Evolutionary conservation across 306 rosid genomes (phyloP).

Genomic region (Cicer yamashitae): DNA sequence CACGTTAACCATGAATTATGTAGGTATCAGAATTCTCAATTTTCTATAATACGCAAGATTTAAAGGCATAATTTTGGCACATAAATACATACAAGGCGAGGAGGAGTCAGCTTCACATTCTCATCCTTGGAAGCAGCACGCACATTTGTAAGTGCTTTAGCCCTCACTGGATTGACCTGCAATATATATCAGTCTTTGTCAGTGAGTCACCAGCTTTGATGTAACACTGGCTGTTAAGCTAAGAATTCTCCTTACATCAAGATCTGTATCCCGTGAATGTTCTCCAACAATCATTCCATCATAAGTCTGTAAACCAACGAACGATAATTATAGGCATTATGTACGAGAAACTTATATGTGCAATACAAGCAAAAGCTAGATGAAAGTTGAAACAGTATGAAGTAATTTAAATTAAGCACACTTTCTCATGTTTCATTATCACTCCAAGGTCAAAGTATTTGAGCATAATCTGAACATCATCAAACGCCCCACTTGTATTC

Average conservation of each 20-base stretch:
- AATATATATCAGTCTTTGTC: conserved; percentile 39
- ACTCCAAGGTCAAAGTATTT: conserved; percentile 23
- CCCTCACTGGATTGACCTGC: conserved; percentile 86
- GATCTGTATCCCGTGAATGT: conserved; percentile 87
- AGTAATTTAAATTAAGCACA: conserved; percentile 10
- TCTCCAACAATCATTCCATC: conserved; percentile 99
- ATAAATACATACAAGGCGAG: conserved; percentile 80
- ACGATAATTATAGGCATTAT: conserved; percentile 10
- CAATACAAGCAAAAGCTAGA: conserved; percentile 35
- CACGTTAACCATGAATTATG: conserved; percentile 7
- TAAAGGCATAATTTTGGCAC: conserved; percentile 19
- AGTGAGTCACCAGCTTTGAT: conserved; percentile 38
- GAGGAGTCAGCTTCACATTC: conserved; percentile 87
- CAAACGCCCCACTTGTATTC: conserved; percentile 14
- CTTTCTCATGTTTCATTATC: conserved; percentile 5
- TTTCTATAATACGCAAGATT: conserved; percentile 26
- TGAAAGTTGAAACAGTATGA: conserved; percentile 29
- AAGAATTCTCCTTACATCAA: conserved; percentile 67
- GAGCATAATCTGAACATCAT: conserved; percentile 8
- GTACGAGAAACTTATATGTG: conserved; percentile 10
- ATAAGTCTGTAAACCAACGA: conserved; percentile 69
- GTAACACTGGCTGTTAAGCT: conserved; percentile 28
- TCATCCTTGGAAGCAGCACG: conserved; percentile 88
- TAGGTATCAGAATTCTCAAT: conserved; percentile 11
- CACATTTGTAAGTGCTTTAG: conserved; percentile 75